Percentiles rank a stretch among this genome's conserved stretches.
phyloP scores from a whole-genome alignment of 2,329 filamentous ascomycete species.

The Ilyonectria mors-panacis region DNA sequence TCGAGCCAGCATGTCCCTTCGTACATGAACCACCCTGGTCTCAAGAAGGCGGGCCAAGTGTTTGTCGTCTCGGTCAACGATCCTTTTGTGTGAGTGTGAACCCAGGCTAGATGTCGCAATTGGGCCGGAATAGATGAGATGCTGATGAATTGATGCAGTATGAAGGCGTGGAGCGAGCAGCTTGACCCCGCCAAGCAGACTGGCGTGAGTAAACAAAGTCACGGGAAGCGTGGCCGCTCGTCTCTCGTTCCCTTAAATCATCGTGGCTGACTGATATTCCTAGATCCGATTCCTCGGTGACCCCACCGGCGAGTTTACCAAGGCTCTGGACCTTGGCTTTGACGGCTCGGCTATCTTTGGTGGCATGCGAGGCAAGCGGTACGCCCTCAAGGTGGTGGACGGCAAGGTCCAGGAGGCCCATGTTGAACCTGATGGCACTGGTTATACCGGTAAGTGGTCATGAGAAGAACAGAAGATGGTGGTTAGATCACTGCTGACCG shows the following conservation, averaged over 20 bases:
- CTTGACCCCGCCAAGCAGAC: slow-evolving; percentile 83
- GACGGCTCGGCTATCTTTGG: slow-evolving; percentile 84
- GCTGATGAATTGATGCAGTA: slow-evolving; percentile 65
- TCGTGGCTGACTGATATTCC: slow-evolving; percentile 15
- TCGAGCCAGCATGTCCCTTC: slow-evolving; percentile 82
- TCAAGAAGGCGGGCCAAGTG: slow-evolving; percentile 85
- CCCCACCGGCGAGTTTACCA: slow-evolving; percentile 83
- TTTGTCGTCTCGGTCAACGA: slow-evolving; percentile 96
- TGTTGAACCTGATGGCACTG: slow-evolving; percentile 91
- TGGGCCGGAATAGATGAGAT: neutral
- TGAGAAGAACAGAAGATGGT: neutral
- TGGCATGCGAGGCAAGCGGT: slow-evolving; percentile 86
- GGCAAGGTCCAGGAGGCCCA: slow-evolving; percentile 87
- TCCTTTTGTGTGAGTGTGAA: slow-evolving; percentile 83
- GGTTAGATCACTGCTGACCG: neutral
- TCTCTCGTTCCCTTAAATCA: neutral
- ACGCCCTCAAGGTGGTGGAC: slow-evolving; percentile 85
- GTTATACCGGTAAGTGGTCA: slow-evolving; percentile 76
- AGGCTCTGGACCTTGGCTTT: slow-evolving; percentile 86
- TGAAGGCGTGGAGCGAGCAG: slow-evolving; percentile 88
- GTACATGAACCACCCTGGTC: slow-evolving; percentile 84
- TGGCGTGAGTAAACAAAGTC: slow-evolving; percentile 72
- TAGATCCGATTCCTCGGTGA: slow-evolving; percentile 93
- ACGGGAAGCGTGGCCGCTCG: neutral
- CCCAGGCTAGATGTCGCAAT: neutral